phyloP scores from a whole-genome alignment of 1,284 basidiomycete species.

The Ganoderma resinaceum region DNA sequence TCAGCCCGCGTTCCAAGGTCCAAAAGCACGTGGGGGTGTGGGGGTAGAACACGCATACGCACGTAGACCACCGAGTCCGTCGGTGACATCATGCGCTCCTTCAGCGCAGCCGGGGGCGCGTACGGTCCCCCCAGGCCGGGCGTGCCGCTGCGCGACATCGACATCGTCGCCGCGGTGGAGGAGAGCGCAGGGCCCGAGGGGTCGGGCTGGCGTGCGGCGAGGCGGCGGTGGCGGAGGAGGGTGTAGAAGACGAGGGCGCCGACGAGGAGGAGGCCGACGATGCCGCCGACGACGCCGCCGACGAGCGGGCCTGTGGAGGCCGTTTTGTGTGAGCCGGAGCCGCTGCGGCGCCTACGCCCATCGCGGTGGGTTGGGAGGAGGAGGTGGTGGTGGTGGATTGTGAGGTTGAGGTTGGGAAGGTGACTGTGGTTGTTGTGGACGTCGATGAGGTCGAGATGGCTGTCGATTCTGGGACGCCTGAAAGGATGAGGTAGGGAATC shows the following conservation, averaged over 20 bases:
- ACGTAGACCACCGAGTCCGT: background rate
- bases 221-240: background rate
- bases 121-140: background rate
- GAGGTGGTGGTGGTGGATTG: background rate
- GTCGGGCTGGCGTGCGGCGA: background rate
- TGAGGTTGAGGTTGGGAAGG: background rate
- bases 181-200: background rate
- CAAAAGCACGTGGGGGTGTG: too few relatives aligned
- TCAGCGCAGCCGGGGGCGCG: background rate
- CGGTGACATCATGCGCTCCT: background rate
- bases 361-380: background rate
- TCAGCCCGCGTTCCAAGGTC: too few relatives aligned
- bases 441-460: background rate
- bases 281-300: slow-evolving; percentile 8
- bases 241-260: background rate
- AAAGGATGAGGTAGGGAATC: background rate
- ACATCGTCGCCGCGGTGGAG: background rate
- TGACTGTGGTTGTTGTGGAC: background rate
- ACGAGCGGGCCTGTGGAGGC: slow-evolving; percentile 3
- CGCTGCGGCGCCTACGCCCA: background rate
- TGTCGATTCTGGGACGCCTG: background rate
- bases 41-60: background rate
- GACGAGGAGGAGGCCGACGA: slow-evolving; percentile 6
- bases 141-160: background rate
- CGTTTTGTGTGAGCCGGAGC: background rate